These are phyloP conservation scores for Hypoxylon trugodes DNA, from an alignment of 495 filamentous ascomycete species.

Conservation along the genomic window DNA sequence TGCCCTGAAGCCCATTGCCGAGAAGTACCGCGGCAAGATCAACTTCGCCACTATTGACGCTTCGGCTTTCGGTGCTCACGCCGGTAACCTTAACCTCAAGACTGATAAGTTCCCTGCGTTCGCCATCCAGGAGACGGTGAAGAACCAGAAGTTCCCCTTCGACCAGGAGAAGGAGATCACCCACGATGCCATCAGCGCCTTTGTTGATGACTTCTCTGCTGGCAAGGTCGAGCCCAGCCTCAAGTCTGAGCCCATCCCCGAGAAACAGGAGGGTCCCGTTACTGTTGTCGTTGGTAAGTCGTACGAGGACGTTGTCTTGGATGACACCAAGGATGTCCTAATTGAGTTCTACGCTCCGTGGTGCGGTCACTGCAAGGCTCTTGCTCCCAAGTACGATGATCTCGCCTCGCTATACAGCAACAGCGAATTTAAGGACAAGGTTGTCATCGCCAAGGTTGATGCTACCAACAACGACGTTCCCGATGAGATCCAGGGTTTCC, in stretches of 20 bases:
- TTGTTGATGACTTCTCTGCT: slow-evolving; percentile 85
- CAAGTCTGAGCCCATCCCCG: slow-evolving; percentile 97
- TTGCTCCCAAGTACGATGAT: slow-evolving; percentile 91
- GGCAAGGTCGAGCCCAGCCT: slow-evolving; percentile 94
- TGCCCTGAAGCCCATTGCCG: slow-evolving; percentile 68
- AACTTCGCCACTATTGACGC: slow-evolving; percentile 99
- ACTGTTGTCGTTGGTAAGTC: slow-evolving; percentile 91
- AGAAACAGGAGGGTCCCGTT: slow-evolving; percentile 91
- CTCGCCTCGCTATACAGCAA: slow-evolving; percentile 82
- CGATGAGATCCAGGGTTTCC: slow-evolving; percentile 97
- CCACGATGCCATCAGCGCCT: slow-evolving; percentile 75
- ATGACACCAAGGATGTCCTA: slow-evolving; percentile 95
- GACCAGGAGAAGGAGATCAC: slow-evolving; percentile 86
- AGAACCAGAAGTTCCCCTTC: slow-evolving; percentile 97
- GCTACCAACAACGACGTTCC: slow-evolving; percentile 97
- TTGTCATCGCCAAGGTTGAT: slow-evolving; percentile 97
- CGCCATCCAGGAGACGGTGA: slow-evolving; percentile 94
- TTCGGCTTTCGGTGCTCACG: slow-evolving; percentile 93
- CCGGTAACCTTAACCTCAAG: slow-evolving; percentile 96
- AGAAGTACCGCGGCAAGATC: slow-evolving; percentile 81
- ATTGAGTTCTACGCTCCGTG: slow-evolving; percentile 99
- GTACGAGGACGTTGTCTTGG: slow-evolving; percentile 91
- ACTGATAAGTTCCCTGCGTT: slow-evolving; percentile 94
- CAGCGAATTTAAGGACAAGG: slow-evolving; percentile 77
- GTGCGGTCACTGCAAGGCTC: slow-evolving; percentile 99